Evolutionary conservation across 441 rosid species (phyloP).

Genomic region (Corymbia calophylla): DNA sequence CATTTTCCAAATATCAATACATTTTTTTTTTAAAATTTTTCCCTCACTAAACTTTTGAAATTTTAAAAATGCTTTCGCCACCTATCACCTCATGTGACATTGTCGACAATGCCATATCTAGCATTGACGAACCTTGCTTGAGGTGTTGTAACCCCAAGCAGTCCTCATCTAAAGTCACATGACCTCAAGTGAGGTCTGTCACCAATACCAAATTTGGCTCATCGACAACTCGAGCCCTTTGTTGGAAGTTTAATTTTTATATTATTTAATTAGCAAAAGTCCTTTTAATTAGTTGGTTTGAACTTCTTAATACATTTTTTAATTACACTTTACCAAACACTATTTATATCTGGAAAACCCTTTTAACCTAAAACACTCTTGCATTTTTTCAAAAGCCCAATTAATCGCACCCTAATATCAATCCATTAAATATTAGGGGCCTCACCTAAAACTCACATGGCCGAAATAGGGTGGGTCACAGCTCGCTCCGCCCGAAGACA

Average conservation of each 20-base stretch:
- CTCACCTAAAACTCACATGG: background rate
- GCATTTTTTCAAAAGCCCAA: too few relatives aligned
- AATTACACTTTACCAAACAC: background rate
- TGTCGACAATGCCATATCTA: fast-evolving
- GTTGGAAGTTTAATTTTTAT: too few relatives aligned
- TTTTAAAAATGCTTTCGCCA: background rate
- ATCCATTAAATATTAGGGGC: background rate
- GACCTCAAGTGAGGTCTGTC: fast-evolving
- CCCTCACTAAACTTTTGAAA: too few relatives aligned
- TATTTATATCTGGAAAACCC: background rate
- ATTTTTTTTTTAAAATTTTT: too few relatives aligned
- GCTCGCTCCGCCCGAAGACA: background rate
- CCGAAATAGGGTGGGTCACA: background rate
- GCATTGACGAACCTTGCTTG: fast-evolving
- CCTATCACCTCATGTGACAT: fast-evolving
- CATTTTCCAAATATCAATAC: background rate
- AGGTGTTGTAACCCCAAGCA: background rate
- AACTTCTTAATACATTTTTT: background rate
- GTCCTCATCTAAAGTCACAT: background rate
- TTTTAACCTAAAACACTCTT: too few relatives aligned
- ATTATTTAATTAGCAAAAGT: background rate
- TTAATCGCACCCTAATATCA: background rate
- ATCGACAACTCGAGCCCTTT: fast-evolving
- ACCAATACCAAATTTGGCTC: fast-evolving
- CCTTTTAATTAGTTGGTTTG: background rate